These are phyloP conservation scores for Backusella macrospora DNA, from an alignment of 192 early-diverging fungal species.

Conservation along the genomic window DNA sequence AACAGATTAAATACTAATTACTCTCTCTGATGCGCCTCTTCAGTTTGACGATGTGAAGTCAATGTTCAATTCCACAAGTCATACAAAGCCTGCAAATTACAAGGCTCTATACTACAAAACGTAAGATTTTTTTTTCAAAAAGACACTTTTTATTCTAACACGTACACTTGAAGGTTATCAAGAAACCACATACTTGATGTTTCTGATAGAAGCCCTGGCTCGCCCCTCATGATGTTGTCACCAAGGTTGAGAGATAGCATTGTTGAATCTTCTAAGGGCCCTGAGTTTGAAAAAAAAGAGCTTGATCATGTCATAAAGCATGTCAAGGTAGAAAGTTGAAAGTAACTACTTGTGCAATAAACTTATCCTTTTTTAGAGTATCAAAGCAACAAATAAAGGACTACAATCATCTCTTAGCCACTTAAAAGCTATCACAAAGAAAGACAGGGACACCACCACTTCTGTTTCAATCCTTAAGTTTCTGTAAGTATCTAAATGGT, in stretches of 20 bases:
- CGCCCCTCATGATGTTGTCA: too few relatives aligned
- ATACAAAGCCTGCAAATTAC: too few relatives aligned
- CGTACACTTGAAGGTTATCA: slow-evolving; percentile 17
- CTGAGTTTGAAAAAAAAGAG: too few relatives aligned
- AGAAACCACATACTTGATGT: slow-evolving; percentile 16
- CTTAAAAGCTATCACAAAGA: neutral
- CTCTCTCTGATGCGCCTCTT: slow-evolving; percentile 1
- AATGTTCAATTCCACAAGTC: slow-evolving; percentile 9
- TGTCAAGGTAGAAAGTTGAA: slow-evolving; percentile 18
- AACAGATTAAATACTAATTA: neutral
- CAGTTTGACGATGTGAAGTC: neutral
- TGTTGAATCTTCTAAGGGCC: too few relatives aligned
- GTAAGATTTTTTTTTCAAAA: too few relatives aligned
- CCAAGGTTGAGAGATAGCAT: too few relatives aligned
- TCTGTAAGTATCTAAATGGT: slow-evolving; percentile 23
- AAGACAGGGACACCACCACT: neutral
- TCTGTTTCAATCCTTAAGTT: slow-evolving; percentile 18
- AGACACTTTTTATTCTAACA: slow-evolving; percentile 18
- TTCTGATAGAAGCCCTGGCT: slow-evolving; percentile 8
- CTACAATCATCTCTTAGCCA: neutral
- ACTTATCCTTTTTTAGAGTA: slow-evolving; percentile 25
- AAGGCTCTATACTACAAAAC: too few relatives aligned
- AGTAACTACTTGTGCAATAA: slow-evolving; percentile 14
- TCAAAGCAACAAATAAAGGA: neutral
- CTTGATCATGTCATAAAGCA: neutral